Percentiles rank a stretch among this genome's conserved stretches.
phyloP scores from a whole-genome alignment of 106 monocot species.

The Xerophyta viscosa region DNA sequence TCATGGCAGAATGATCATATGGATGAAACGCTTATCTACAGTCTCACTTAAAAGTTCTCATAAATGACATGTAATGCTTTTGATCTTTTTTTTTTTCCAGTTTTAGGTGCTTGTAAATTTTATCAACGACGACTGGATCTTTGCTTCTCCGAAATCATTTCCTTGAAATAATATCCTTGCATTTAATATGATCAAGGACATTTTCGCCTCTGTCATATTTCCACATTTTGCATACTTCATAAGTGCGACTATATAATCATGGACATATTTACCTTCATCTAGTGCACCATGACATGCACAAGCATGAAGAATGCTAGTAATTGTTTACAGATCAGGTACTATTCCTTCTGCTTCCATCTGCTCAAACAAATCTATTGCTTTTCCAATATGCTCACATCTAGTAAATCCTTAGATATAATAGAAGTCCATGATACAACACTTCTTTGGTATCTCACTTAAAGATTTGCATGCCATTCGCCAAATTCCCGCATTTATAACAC shows the following conservation, averaged over 20 bases:
- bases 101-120: too few species aligned
- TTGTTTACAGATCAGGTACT: slow-evolving; percentile 34
- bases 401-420: slow-evolving; percentile 49
- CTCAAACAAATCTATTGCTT: slow-evolving; percentile 45
- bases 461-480: slow-evolving; percentile 23
- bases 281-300: slow-evolving; percentile 43
- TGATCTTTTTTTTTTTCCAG: too few species aligned
- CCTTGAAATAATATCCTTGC: slow-evolving; percentile 63
- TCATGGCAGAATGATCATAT: too few species aligned
- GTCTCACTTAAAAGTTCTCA: too few species aligned
- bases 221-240: slow-evolving; percentile 84
- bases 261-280: slow-evolving; percentile 40
- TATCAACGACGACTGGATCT: too few species aligned
- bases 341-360: slow-evolving; percentile 49
- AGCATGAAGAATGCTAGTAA: slow-evolving; percentile 60
- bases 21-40: too few species aligned
- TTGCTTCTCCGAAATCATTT: too few species aligned
- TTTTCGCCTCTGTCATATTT: slow-evolving; percentile 43
- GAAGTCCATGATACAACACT: slow-evolving; percentile 69
- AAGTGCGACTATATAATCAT: slow-evolving; percentile 45
- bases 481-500: slow-evolving; percentile 57
- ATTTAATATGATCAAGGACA: slow-evolving; percentile 30
- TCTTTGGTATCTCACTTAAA: slow-evolving; percentile 43
- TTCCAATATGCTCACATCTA: slow-evolving; percentile 28
- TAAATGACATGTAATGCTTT: too few species aligned